phyloP scores from a whole-genome alignment of 768 basidiomycete species.

The Paxillus ammoniavirescens region DNA sequence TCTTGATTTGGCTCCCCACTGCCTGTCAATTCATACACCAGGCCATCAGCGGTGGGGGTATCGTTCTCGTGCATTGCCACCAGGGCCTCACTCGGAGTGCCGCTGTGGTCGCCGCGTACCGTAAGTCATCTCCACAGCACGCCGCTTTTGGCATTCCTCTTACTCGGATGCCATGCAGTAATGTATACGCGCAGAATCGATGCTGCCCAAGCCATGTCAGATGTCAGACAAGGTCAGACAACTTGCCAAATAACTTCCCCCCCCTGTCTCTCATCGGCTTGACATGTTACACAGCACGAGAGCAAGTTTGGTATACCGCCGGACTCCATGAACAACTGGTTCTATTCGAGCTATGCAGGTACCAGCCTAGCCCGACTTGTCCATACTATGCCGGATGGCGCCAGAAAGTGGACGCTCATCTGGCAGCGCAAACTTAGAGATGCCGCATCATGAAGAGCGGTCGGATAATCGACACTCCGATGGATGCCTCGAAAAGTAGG shows the following conservation, averaged over 20 bases:
- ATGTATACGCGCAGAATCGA: constrained; percentile 63
- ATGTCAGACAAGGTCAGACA: constrained; percentile 55
- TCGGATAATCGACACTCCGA: constrained; percentile 9
- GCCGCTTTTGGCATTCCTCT: constrained; percentile 1
- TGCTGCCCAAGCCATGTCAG: constrained; percentile 56
- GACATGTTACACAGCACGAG: constrained; percentile 47
- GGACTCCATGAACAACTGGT: constrained; percentile 80
- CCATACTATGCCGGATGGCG: constrained; percentile 72
- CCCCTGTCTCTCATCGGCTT: constrained; percentile 1
- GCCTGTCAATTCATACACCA: constrained; percentile 67
- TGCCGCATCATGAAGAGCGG: constrained; percentile 1
- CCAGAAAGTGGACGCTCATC: constrained; percentile 47
- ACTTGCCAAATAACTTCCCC: constrained; percentile 3
- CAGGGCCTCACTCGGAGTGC: constrained; percentile 68
- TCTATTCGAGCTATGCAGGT: constrained; percentile 71
- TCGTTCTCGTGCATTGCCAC: constrained; percentile 64
- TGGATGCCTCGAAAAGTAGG: constrained; percentile 9
- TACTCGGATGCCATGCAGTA: constrained; percentile 39
- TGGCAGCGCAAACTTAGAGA: constrained; percentile 31
- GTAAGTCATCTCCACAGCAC: constrained; percentile 40
- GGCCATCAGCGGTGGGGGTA: constrained; percentile 55
- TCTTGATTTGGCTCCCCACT: constrained; percentile 62
- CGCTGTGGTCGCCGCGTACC: constrained; percentile 72
- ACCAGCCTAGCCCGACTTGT: constrained; percentile 55
- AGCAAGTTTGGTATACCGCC: constrained; percentile 78